Base-by-base conservation (phyloP, 345 rosid species). In the Camelina neglecta region DNA sequence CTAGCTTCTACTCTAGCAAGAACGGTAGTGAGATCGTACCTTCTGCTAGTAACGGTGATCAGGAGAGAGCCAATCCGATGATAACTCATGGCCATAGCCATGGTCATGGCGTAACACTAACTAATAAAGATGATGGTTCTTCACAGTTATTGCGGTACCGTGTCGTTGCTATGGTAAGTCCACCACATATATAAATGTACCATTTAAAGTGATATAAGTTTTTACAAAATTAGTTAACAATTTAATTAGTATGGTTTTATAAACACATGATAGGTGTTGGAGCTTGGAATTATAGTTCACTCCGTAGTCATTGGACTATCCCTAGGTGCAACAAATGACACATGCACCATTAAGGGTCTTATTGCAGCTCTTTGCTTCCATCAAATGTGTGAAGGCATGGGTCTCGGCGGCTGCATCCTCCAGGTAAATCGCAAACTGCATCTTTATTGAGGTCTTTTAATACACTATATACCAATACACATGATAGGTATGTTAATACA, bases 371-470 rank as follows among this genome's bases (percentile, higher is more conserved):
- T 89, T 44, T 91, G 94, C 73, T 91, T 89, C 81, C 92, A 87
- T 71, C 93, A 87, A 81, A 83, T 90, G 85, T 90, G 86, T 74
- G 93, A 87, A 81, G 93, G 96, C 44, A 88, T 85, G 93, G 93
- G 88, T 15, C 91, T 84, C 0, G 89, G 91, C 1, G 93, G 93
- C n/a, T 85, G 96, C 87, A 90, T 90, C 50, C 84, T 86, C 49
- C 91, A 88, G 87, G 90, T 86, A 59, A 13, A 45, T 33, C 10
- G 13, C 11, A 62, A 42, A 26, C 7, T 39, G 31, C 16, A 59
- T 62, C 11, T 21, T 23, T 33, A 48, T 31, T 41, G 26, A 41
- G 31, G 20, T 31, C 13, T 48, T 11, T 59, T 12, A 4, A 60
- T 61, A 42, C 20, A 58, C 31, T 29, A 29, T 29, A n/a, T 29